Evolutionary conservation across 768 basidiomycete species (phyloP).

Genomic region (Kwoniella botswanensis): DNA sequence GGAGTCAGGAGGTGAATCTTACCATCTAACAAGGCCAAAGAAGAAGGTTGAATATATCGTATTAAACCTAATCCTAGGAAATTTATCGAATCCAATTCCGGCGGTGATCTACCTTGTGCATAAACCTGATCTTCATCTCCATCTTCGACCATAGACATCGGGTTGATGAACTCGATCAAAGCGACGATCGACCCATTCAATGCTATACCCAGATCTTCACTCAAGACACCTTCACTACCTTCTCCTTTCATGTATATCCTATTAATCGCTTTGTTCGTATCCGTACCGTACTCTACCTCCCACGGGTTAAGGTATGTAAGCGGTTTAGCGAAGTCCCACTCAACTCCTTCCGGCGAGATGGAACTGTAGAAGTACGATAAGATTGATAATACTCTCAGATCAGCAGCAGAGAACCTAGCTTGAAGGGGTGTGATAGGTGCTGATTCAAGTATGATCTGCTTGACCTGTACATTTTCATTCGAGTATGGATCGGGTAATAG

Average conservation of each 20-base stretch:
- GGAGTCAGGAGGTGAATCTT: constrained; percentile 81
- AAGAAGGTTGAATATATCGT: constrained; percentile 60
- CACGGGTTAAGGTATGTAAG: constrained; percentile 74
- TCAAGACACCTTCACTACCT: constrained; percentile 77
- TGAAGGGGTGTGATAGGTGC: constrained; percentile 63
- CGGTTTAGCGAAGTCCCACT: constrained; percentile 74
- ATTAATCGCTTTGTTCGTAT: constrained; percentile 64
- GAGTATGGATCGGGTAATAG: constrained; percentile 13
- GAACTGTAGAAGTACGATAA: constrained; percentile 77
- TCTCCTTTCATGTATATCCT: constrained; percentile 71
- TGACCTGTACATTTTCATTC: background rate
- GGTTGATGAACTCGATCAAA: constrained; percentile 62
- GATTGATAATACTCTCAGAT: constrained; percentile 71
- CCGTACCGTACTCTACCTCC: constrained; percentile 66
- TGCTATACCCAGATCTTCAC: constrained; percentile 70
- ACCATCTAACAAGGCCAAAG: background rate
- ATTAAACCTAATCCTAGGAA: constrained; percentile 81
- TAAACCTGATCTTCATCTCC: constrained; percentile 64
- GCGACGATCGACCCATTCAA: constrained; percentile 82
- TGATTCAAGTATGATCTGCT: constrained; percentile 57
- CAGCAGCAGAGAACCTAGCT: constrained; percentile 66
- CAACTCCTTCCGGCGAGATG: constrained; percentile 55
- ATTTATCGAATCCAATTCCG: constrained; percentile 67
- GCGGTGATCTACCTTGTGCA: constrained; percentile 64
- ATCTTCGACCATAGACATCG: constrained; percentile 1